These are phyloP conservation scores for Sporothrix dimorphospora DNA, from an alignment of 2,329 filamentous ascomycete species.

Conservation along the genomic window DNA sequence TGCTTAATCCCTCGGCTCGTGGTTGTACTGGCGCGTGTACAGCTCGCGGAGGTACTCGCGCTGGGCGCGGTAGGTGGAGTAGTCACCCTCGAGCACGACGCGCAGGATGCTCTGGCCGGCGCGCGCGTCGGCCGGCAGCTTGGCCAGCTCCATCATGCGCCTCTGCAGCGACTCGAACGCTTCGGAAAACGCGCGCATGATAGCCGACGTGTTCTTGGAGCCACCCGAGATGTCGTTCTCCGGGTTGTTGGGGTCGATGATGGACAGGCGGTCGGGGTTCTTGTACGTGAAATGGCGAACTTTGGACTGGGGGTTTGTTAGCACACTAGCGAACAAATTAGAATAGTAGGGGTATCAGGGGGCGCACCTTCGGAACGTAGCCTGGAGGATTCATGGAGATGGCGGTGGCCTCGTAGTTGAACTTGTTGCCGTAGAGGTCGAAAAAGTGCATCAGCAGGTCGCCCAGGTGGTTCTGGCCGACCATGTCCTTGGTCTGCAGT, in stretches of 20 bases:
- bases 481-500: conserved; percentile 62
- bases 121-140: conserved; percentile 38
- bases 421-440: conserved; percentile 82
- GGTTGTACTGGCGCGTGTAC: conserved; percentile 47
- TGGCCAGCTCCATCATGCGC: conserved; percentile 58
- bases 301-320: conserved; percentile 44
- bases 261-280: conserved; percentile 71
- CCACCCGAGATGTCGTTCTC: conserved; percentile 90
- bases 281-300: conserved; percentile 57
- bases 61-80: conserved; percentile 71
- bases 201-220: conserved; percentile 68
- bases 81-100: conserved; percentile 76
- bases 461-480: conserved; percentile 70
- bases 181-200: conserved; percentile 70
- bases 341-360: conserved; percentile 26
- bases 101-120: conserved; percentile 64
- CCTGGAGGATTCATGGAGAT: conserved; percentile 76
- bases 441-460: conserved; percentile 86
- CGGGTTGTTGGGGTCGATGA: conserved; percentile 87
- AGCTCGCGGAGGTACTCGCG: conserved; percentile 63
- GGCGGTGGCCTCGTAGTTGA: conserved; percentile 70
- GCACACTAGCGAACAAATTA: neutral
- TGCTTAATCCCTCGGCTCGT: conserved; percentile 19
- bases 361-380: conserved; percentile 73
- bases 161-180: conserved; percentile 62